Percentiles rank a stretch among this genome's conserved stretches.
Evolutionary conservation across 306 rosid species (phyloP).

Genomic region (Casuarina cunninghamiana): DNA sequence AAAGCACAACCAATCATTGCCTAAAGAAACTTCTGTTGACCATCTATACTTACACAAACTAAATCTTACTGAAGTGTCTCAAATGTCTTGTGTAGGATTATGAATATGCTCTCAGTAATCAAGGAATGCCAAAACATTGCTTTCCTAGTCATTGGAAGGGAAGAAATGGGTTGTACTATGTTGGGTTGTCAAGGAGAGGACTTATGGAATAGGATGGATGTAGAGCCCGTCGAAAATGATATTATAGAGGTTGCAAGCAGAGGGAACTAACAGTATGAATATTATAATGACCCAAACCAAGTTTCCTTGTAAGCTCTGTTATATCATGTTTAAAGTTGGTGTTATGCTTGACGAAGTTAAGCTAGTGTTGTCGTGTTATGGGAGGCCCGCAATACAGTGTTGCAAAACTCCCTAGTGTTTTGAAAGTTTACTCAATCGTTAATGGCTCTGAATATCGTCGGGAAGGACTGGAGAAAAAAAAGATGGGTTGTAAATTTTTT

Average conservation of each 20-base stretch:
- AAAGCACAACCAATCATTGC: conserved; percentile 47
- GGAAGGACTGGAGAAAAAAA: too few relatives aligned
- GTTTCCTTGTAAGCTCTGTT: too few relatives aligned
- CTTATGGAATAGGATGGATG: conserved; percentile 50
- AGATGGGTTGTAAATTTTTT: too few relatives aligned
- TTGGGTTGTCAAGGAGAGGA: conserved; percentile 55
- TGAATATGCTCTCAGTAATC: conserved; percentile 25
- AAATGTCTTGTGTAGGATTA: conserved; percentile 35
- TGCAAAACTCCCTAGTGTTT: too few relatives aligned
- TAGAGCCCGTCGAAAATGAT: conserved; percentile 40
- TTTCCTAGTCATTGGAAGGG: conserved; percentile 63
- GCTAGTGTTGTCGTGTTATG: too few relatives aligned
- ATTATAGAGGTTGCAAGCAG: conserved; percentile 17
- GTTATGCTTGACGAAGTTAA: too few relatives aligned
- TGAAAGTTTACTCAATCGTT: too few relatives aligned
- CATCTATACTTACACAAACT: neutral
- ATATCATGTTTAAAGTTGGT: too few relatives aligned
- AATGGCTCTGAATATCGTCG: too few relatives aligned
- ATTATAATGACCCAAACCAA: too few relatives aligned
- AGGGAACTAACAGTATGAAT: neutral
- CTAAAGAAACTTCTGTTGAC: conserved; percentile 39
- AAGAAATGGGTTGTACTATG: conserved; percentile 50
- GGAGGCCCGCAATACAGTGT: too few relatives aligned
- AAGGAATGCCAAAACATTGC: conserved; percentile 50
- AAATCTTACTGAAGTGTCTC: neutral